Conservation (phyloP, 225 moss, liverwort and hornwort genomes). For the Marchantia polymorpha region DNA sequence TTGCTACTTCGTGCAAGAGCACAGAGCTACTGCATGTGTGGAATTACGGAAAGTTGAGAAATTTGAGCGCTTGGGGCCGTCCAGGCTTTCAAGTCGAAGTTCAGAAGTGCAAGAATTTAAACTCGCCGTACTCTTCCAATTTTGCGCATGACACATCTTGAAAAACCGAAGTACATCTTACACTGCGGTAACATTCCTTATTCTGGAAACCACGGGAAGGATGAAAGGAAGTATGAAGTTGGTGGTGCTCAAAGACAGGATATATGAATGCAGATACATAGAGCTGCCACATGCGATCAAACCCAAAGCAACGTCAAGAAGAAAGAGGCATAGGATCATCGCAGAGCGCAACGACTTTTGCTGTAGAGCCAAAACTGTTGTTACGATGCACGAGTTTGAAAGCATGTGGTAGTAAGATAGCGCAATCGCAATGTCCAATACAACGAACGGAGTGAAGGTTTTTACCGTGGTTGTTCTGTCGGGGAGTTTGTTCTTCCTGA, state of each 20-base stretch:
- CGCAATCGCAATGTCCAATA: not conserved
- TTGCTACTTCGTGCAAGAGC: too few relatives aligned
- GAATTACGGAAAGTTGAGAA: too few relatives aligned
- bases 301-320: not conserved
- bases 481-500: conserved; percentile 43
- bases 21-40: too few relatives aligned
- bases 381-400: not conserved
- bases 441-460: conserved; percentile 29
- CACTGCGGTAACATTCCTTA: too few relatives aligned
- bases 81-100: too few relatives aligned
- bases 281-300: not conserved
- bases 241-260: not conserved
- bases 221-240: not conserved
- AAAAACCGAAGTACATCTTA: too few relatives aligned
- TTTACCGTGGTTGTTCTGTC: conserved; percentile 39
- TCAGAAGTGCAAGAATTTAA: too few relatives aligned
- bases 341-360: not conserved
- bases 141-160: too few relatives aligned
- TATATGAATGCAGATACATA: not conserved
- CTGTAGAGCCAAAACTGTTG: not conserved
- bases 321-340: not conserved
- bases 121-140: too few relatives aligned
- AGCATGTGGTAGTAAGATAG: too few relatives aligned
- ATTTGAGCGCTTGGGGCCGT: too few relatives aligned
- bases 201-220: not conserved